Base-by-base conservation (phyloP, 805 yeast genomes). In the Aciculoconidium aculeatum region DNA sequence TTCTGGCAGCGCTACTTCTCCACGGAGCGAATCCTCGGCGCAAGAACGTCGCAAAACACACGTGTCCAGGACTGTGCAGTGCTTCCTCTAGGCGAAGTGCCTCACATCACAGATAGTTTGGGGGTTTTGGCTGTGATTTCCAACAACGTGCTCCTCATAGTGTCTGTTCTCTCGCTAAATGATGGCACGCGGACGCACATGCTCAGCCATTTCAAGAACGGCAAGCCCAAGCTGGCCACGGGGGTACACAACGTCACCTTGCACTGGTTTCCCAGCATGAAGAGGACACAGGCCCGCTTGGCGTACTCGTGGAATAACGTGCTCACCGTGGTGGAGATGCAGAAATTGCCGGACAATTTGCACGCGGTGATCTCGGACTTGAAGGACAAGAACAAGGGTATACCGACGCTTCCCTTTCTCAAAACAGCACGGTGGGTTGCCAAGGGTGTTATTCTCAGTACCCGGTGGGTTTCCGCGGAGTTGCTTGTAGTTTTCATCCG, bases 291-390 rank as follows among this genome's bases (percentile, higher is more conserved):
- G 41, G 45, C 85, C 0, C 55, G 66, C 35, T 49, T 84, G 23
- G 88, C 82, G 0, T 82, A 77, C 39, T 64, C 82, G 21, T 81
- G 86, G 81, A 62, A 73, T n/a, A 75, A 77, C 35, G 60, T 65
- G 6, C 42, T 83, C 30, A 73, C 77, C 0, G 44, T 84, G 2
- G 40, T 78, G 6, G 80, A 77, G 31, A 51, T 79, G 3, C 61
- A 60, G 8, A 47, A 53, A 5, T 49, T 60, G 9, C 62, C 66
- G 1, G 11, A 32, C 1, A 55, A 59, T 38, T 40, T 58, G n/a
- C 15, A 34, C 9, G 27, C 26, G 3, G 44, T 53, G 1, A 26
- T 64, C 2, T 44, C 48, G 8, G 61, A 58, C 7, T 31, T 58
- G 10, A 55, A 49, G 32, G 66, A 62, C 26, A 62, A 61, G 32